Evolutionary conservation across 106 monocot genomes (phyloP).

Genomic region (Acanthochlamys bracteata): DNA sequence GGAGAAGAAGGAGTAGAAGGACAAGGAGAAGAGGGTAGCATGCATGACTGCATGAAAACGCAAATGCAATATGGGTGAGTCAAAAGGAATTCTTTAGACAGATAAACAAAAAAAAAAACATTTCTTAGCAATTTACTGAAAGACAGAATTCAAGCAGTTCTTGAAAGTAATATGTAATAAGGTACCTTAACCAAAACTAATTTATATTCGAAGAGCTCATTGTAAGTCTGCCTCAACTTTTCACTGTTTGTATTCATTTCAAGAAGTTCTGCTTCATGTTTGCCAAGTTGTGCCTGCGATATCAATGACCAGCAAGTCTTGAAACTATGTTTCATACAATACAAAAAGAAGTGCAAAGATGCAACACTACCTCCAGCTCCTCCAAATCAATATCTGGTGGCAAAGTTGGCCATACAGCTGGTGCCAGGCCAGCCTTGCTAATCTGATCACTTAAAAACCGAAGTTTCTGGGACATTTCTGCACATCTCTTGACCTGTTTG

Average conservation of each 20-base stretch:
- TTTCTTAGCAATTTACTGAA: too few relatives aligned
- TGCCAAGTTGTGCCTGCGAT: conserved; percentile 58
- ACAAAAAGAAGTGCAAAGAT: background rate
- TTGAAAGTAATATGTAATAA: background rate
- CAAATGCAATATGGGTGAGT: too few relatives aligned
- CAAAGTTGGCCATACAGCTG: conserved; percentile 44
- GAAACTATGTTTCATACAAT: background rate
- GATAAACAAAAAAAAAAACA: too few relatives aligned
- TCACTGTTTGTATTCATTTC: conserved; percentile 98
- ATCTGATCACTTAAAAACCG: conserved; percentile 86
- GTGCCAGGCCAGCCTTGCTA: conserved; percentile 50
- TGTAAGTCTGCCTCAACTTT: conserved; percentile 76
- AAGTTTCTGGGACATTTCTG: conserved; percentile 92
- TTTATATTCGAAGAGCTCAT: conserved; percentile 97
- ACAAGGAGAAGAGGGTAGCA: too few relatives aligned
- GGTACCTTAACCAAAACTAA: conserved; percentile 86
- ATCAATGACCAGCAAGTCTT: background rate
- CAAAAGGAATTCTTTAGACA: too few relatives aligned
- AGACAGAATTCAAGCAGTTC: background rate
- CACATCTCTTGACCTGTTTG: conserved; percentile 82
- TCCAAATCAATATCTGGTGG: conserved; percentile 76
- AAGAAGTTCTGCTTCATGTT: conserved; percentile 93
- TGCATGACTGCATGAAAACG: too few relatives aligned
- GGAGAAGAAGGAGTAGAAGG: too few relatives aligned
- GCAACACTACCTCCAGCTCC: conserved; percentile 65